Conservation (phyloP, 2,329 filamentous ascomycete species). For the Ilyonectria robusta region DNA sequence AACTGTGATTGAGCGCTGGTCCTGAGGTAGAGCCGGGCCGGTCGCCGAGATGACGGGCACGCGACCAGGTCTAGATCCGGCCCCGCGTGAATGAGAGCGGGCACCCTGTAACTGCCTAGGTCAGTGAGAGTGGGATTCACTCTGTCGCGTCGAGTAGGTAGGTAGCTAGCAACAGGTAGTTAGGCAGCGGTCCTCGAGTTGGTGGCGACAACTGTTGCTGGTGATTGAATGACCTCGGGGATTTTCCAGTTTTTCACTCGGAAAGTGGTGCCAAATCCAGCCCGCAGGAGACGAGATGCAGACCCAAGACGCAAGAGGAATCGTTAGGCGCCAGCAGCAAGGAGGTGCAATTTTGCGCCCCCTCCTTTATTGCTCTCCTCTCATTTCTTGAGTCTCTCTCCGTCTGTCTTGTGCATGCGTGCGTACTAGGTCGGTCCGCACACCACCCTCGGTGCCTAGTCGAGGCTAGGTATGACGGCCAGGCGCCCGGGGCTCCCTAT, state of each 20-base stretch:
- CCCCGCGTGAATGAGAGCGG: constrained; percentile 1
- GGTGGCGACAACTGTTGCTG: neutral
- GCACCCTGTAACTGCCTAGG: neutral
- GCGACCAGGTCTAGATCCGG: constrained; percentile 14
- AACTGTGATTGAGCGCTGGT: neutral
- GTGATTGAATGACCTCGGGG: neutral
- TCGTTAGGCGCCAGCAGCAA: neutral
- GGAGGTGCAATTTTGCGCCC: neutral
- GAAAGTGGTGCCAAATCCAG: neutral
- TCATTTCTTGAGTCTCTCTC: neutral
- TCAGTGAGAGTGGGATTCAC: neutral
- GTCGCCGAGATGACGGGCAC: constrained; percentile 17
- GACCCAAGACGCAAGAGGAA: neutral
- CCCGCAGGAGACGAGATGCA: neutral
- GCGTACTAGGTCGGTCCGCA: constrained; percentile 9
- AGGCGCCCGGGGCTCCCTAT: constrained; percentile 10
- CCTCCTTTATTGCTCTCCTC: neutral
- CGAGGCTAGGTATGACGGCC: constrained; percentile 4
- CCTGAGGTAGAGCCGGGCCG: constrained; percentile 15
- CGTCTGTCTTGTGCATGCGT: neutral
- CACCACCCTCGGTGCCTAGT: constrained; percentile 8
- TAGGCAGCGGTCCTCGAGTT: neutral
- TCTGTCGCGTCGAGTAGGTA: neutral
- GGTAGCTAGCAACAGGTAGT: neutral
- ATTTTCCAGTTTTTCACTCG: constrained; percentile 2